Conservation (phyloP, 768 basidiomycete genomes). For the Termitomyces sp. region DNA sequence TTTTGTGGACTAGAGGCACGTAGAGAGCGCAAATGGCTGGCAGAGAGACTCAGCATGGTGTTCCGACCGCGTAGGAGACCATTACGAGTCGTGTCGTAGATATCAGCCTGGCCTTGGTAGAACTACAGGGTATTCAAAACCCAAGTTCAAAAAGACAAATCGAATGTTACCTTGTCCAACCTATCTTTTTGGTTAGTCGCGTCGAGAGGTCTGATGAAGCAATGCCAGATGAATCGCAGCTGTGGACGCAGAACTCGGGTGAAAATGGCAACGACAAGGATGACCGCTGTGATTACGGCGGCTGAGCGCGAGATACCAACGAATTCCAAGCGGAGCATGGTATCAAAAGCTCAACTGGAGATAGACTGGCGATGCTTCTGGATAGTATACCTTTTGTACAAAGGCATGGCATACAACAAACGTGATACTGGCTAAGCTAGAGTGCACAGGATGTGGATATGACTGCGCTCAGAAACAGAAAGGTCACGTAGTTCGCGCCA, state of each 20-base stretch:
- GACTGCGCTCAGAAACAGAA: not conserved
- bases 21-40: conserved; percentile 52
- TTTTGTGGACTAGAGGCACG: conserved; percentile 32
- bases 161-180: conserved; percentile 33
- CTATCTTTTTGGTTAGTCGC: conserved; percentile 35
- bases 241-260: conserved; percentile 28
- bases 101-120: conserved; percentile 62
- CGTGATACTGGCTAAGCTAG: conserved; percentile 6
- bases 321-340: conserved; percentile 4
- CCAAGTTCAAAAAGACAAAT: not conserved
- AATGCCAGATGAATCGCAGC: conserved; percentile 45
- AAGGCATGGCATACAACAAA: conserved; percentile 4
- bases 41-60: conserved; percentile 67
- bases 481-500: not conserved
- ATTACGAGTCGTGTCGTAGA: conserved; percentile 66
- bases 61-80: conserved; percentile 61
- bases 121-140: conserved; percentile 30
- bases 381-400: conserved; percentile 9
- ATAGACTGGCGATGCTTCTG: not conserved
- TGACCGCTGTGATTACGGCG: not conserved
- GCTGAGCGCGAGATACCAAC: conserved; percentile 4
- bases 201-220: conserved; percentile 39
- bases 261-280: conserved; percentile 7
- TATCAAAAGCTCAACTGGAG: not conserved
- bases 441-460: conserved; percentile 1